Evolutionary conservation across 1,139 yeast species (phyloP).

Genomic region (Diutina catenulata): DNA sequence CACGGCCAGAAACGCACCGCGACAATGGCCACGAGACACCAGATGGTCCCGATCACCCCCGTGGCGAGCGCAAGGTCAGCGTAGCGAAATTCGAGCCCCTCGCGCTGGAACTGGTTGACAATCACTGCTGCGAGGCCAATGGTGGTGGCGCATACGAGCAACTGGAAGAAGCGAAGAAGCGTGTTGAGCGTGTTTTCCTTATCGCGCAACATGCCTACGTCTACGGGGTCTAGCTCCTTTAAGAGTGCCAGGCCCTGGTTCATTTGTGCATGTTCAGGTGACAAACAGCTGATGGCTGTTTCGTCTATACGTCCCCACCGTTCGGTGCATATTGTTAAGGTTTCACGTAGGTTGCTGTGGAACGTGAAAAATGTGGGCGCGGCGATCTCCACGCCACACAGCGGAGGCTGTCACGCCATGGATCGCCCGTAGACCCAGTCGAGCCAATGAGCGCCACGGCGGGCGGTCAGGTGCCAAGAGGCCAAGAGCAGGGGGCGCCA

Average conservation of each 20-base stretch:
- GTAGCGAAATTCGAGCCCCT: background rate
- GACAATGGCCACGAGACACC: background rate
- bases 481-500: no score
- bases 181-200: background rate
- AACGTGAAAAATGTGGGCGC: no score
- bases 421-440: no score
- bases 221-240: background rate
- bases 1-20: no score
- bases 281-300: no score
- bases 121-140: background rate
- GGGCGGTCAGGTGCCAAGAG: no score
- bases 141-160: background rate
- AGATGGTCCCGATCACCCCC: no score
- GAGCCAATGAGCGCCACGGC: no score
- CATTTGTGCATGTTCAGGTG: no score
- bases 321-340: no score
- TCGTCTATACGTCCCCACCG: background rate
- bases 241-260: background rate
- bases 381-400: no score
- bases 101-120: background rate
- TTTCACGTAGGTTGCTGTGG: background rate
- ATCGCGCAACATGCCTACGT: background rate
- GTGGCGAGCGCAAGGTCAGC: constrained; percentile 1
- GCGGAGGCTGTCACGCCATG: no score
- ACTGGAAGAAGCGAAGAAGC: background rate